A percentile compares a stretch with the other conserved stretches of the same genome.
These are phyloP conservation scores for Oryza australiensis DNA, from an alignment of 176 grass and related monocot genomes.

Conservation along the genomic window DNA sequence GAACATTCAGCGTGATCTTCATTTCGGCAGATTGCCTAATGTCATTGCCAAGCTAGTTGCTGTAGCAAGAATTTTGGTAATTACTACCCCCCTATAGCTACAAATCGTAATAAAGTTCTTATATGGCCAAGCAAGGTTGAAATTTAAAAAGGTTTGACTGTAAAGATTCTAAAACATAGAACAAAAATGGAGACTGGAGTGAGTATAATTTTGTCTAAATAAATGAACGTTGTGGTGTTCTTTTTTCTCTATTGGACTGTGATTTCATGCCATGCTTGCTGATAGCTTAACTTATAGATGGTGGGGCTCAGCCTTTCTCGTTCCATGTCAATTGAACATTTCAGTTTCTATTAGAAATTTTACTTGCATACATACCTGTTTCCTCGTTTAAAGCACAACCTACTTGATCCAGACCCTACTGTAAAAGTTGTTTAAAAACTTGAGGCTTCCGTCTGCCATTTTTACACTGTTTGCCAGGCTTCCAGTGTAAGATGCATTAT, in stretches of 20 bases:
- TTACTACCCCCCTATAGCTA: neutral
- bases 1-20: conserved; percentile 40
- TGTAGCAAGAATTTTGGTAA: conserved; percentile 79
- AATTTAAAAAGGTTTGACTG: neutral
- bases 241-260: conserved; percentile 3
- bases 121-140: neutral
- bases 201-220: neutral
- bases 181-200: neutral
- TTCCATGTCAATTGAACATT: neutral
- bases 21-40: conserved; percentile 58
- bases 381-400: neutral
- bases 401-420: neutral
- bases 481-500: neutral
- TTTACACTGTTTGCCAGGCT: neutral
- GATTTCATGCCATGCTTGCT: neutral
- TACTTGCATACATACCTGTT: no score
- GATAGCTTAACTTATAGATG: neutral
- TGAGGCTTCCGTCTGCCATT: neutral
- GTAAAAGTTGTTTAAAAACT: conserved; percentile 23
- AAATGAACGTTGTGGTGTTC: neutral
- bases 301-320: neutral
- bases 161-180: neutral
- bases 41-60: conserved; percentile 81
- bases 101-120: neutral
- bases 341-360: no score